Conservation (phyloP, 495 filamentous ascomycete genomes). For the Astrothelium subdiscretum region DNA sequence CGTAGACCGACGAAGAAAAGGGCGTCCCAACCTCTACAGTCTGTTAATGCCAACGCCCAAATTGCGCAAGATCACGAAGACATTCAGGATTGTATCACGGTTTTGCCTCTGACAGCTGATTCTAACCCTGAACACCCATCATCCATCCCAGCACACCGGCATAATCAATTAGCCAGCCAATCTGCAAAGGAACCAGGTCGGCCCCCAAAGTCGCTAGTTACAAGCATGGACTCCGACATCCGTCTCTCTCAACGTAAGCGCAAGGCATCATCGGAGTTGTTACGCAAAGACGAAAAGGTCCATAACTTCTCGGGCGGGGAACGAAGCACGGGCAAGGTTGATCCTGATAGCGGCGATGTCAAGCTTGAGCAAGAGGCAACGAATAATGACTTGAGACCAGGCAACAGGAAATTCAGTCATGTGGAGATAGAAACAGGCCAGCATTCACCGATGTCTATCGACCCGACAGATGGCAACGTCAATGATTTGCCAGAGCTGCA, state of each 20-base stretch:
- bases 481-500: not conserved
- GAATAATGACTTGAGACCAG: not conserved
- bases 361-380: not conserved
- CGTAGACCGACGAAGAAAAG: not conserved
- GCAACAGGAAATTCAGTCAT: conserved; percentile 15
- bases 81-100: conserved; percentile 1
- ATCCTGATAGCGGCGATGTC: not conserved
- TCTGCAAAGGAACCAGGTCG: not conserved
- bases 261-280: not conserved
- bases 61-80: conserved; percentile 1
- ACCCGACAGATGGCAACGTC: not conserved
- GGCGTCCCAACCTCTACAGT: not conserved
- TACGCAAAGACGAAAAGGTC: not conserved
- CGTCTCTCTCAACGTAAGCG: not conserved
- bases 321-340: not conserved
- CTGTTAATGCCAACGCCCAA: not conserved
- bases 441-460: not conserved
- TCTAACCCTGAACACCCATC: not conserved
- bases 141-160: not conserved
- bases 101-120: not conserved
- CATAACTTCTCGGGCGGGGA: not conserved
- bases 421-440: conserved; percentile 10
- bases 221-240: not conserved
- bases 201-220: not conserved
- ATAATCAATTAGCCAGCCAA: not conserved